Evolutionary conservation across 306 rosid genomes (phyloP).

Genomic region (Glycine tomentella): DNA sequence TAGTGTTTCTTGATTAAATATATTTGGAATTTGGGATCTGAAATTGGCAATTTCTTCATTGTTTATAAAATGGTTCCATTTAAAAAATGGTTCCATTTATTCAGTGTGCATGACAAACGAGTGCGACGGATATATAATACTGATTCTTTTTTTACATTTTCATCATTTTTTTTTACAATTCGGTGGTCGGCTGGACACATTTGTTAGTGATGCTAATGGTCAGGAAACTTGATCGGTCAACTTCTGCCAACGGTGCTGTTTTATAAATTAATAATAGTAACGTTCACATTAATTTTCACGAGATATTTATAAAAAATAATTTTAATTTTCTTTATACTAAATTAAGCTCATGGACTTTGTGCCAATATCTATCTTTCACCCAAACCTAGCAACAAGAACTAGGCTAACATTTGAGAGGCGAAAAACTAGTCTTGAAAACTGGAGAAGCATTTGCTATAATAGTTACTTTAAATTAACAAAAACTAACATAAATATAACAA

Average conservation of each 20-base stretch:
- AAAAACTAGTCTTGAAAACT: not conserved
- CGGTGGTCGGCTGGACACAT: conserved; percentile 43
- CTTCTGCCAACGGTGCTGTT: conserved; percentile 35
- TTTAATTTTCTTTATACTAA: not conserved
- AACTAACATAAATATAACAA: not conserved
- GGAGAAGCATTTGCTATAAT: not conserved
- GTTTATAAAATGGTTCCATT: not conserved
- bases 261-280: conserved; percentile 11
- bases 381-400: not conserved
- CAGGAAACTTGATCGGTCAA: conserved; percentile 44
- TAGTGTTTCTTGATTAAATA: not conserved
- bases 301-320: not conserved
- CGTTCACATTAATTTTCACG: conserved; percentile 42
- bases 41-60: not conserved
- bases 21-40: not conserved
- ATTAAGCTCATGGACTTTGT: not conserved
- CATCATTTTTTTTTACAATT: not conserved
- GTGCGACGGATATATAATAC: not conserved
- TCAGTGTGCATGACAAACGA: not conserved
- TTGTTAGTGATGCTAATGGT: conserved; percentile 33
- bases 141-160: not conserved
- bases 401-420: not conserved
- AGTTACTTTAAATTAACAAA: too few relatives aligned
- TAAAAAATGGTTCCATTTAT: not conserved
- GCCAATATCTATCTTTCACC: not conserved